Evolutionary conservation across 345 rosid species (phyloP).

Genomic region (Melaleuca alternifolia): DNA sequence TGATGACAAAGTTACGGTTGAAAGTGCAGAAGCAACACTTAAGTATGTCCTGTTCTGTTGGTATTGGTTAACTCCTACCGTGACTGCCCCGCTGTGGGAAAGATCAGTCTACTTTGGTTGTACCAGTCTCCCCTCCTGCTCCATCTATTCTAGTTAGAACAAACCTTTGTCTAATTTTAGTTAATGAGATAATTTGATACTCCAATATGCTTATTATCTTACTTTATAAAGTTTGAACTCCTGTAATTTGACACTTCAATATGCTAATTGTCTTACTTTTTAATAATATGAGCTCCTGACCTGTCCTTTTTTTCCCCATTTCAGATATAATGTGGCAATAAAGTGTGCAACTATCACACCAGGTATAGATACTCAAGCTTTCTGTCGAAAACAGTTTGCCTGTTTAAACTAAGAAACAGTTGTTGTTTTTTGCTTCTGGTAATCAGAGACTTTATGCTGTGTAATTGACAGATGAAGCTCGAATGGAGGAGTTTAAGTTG

Average conservation of each 20-base stretch:
- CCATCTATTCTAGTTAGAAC: neutral
- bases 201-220: neutral
- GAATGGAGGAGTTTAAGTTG: conserved; percentile 74
- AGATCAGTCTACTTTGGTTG: neutral
- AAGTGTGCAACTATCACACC: conserved; percentile 99
- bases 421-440: neutral
- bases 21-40: conserved; percentile 70
- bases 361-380: conserved; percentile 27
- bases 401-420: neutral
- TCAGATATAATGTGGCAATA: conserved; percentile 93
- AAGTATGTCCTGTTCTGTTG: conserved; percentile 24
- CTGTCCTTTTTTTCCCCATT: neutral
- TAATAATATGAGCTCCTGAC: neutral
- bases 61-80: neutral
- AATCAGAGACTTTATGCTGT: neutral
- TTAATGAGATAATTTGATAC: neutral
- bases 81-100: neutral
- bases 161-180: neutral
- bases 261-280: neutral
- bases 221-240: neutral
- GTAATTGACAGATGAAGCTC: conserved; percentile 68
- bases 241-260: neutral
- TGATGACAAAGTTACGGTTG: conserved; percentile 48
- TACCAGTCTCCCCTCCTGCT: neutral
- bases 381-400: neutral